Percentiles rank a stretch among this genome's conserved stretches.
Evolutionary conservation across 1,284 basidiomycete species (phyloP).

Genomic region (Sporisorium exsertum): DNA sequence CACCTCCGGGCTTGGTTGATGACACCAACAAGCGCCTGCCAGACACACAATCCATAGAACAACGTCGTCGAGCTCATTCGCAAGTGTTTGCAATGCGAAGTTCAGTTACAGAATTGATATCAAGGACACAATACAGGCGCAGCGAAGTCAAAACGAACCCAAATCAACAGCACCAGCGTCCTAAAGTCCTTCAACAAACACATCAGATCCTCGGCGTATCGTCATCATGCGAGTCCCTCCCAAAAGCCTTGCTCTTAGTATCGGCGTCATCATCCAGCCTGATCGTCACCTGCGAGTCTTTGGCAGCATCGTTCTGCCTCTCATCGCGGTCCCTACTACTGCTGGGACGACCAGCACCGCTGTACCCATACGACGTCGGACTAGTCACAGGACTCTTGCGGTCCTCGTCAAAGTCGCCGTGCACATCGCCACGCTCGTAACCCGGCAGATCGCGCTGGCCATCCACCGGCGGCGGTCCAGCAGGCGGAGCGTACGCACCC

Average conservation of each 20-base stretch:
- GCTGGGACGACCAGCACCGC: constrained; percentile 26
- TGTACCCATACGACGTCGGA: constrained; percentile 28
- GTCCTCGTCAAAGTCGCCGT: constrained; percentile 48
- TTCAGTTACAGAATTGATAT: neutral
- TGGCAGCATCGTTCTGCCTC: constrained; percentile 41
- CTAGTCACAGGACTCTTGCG: constrained; percentile 41
- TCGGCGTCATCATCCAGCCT: constrained; percentile 37
- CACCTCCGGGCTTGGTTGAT: neutral
- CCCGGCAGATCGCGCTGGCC: constrained; percentile 38
- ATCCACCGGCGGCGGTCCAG: constrained; percentile 31
- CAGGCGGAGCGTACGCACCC: constrained; percentile 31
- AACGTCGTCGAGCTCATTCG: neutral
- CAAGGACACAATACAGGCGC: neutral
- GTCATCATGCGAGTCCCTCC: constrained; percentile 33
- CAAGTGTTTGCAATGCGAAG: neutral
- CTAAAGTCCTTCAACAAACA: neutral
- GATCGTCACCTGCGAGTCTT: constrained; percentile 44
- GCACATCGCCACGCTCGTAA: constrained; percentile 38
- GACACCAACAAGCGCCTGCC: neutral
- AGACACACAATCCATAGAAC: neutral
- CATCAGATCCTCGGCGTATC: constrained; percentile 41
- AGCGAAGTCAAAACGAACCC: neutral
- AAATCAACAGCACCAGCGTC: neutral
- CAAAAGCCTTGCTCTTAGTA: constrained; percentile 21
- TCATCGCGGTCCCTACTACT: constrained; percentile 33